Evolutionary conservation across 2,329 filamentous ascomycete genomes (phyloP), one percentile per base, ranked within the genome.

Genomic region (Akanthomyces dipterigenus): DNA sequence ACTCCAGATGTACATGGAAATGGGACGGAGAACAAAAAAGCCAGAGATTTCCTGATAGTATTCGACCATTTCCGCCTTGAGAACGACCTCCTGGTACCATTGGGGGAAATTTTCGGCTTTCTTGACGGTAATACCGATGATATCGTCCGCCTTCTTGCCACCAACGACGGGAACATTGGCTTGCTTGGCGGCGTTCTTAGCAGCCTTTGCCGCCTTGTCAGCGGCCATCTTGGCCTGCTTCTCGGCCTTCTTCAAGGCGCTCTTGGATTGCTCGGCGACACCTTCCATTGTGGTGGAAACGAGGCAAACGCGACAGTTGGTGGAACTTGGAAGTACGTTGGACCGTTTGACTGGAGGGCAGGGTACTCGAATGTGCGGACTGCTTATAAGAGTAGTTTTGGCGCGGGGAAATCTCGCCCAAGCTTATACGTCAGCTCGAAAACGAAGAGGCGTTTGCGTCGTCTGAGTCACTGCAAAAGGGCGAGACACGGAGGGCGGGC

Each of bases 51-150:
- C 90, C 71, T 76, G 79, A 73, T 97, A 98, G 84, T 97, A 99
- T 71, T 96, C 93, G 70, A 98, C 88, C 89, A 99, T 90, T 74
- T 97, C 91, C 69, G 91, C 91, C 84, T 99, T 99, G 71, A 93
- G 87, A 62, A 99, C 89, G 64, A 98, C 90, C 78, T 99, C 93
- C 78, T 96, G 91, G 77, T 99, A 99, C 95, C 95, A 99, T 76
- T 88, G 87, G 55, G 91, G 83, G 73, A 99, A 95, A 77, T 98
- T 91, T 53, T 90, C 88, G 54, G 88, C 81, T 77, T 97, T 98
- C 65, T 84, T 82, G 63, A 89, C 86, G 65, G 93, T 95, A 70
- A 97, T 96, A 66, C 93, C 93, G 69, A 95, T 96, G 66, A 96
- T 85, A 65, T 87, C 83, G 71, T 85, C 83, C 11, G 76, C 69